These are phyloP conservation scores for Backusella liffmaniae DNA, from an alignment of 192 early-diverging fungal genomes.

Conservation along the genomic window DNA sequence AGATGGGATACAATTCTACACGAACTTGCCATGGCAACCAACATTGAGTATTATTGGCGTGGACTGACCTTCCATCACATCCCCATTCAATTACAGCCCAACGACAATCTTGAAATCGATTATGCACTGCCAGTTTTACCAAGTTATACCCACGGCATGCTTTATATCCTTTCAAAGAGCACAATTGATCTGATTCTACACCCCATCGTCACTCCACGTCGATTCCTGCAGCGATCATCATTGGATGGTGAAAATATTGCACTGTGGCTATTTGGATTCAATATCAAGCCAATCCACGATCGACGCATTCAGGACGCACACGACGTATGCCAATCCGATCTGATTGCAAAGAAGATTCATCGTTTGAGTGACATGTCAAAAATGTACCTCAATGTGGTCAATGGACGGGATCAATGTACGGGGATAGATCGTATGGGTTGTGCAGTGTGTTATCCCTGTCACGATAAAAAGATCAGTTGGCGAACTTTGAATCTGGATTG, in stretches of 20 bases:
- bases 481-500: slow-evolving; percentile 48
- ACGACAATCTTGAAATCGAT: slow-evolving; percentile 30
- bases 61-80: slow-evolving; percentile 37
- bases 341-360: slow-evolving; percentile 52
- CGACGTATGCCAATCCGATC: slow-evolving; percentile 57
- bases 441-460: slow-evolving; percentile 57
- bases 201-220: slow-evolving; percentile 33
- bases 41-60: slow-evolving; percentile 49
- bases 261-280: slow-evolving; percentile 56
- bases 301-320: slow-evolving; percentile 48
- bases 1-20: slow-evolving; percentile 48
- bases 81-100: slow-evolving; percentile 36
- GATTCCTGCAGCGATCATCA: slow-evolving; percentile 31
- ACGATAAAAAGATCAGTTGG: slow-evolving; percentile 50
- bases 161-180: slow-evolving; percentile 55
- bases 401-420: neutral
- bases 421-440: slow-evolving; percentile 21
- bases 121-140: slow-evolving; percentile 54
- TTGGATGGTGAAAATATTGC: slow-evolving; percentile 56
- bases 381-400: slow-evolving; percentile 8
- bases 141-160: slow-evolving; percentile 51
- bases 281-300: slow-evolving; percentile 56
- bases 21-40: slow-evolving; percentile 35
- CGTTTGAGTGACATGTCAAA: slow-evolving; percentile 48
- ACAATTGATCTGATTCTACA: slow-evolving; percentile 41